Evolutionary conservation across 176 grass and related monocot species (phyloP), one percentile per base, ranked within the genome.

Genomic region (Carex scoparia): DNA sequence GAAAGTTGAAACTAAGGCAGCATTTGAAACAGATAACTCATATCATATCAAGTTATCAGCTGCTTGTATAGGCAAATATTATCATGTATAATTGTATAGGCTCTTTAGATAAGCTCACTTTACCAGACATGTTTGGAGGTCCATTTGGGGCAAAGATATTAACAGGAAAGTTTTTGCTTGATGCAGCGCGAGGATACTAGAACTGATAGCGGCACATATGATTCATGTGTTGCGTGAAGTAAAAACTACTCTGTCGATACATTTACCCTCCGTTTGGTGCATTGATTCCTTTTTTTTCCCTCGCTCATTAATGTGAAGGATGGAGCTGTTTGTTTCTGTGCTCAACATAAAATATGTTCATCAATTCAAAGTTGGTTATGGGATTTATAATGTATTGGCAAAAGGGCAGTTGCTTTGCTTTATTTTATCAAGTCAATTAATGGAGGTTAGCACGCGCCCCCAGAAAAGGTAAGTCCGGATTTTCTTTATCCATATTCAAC

Each of bases 21-120:
- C 49, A 77, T 77, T 49, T 49, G 71, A 75, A 75, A 11, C 46
- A 75, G 3, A 75, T 10, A 75, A 46, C 71, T 53, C 71, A 54
- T 75, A 75, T 75, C 70, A 74, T 74, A 74, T 74, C 48, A 32
- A 51, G 48, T 51, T 46, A 71, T 71, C 69, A 72, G 12, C 10
- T 75, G 46, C 16, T 54, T 53, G 19, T 27, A 55, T 55, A 32
- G 30, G 16, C 23, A 55, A 54, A 76, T 54, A 75, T 55, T 54
- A 49, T 7, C 46, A 76, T 23, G 23, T 23, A 23, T 23, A 23
- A 23, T 23, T 54, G 48, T 76, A 14, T 55, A 55, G 38, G 12
- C 2, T 51, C 71, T 76, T 12, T 1, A 76, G 72, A 76, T 75
- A 75, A 75, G 71, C 71, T 72, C 9, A 1, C 1, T 72, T 10